Conservation (phyloP, 768 basidiomycete species). For the Artomyces pyxidatus region DNA sequence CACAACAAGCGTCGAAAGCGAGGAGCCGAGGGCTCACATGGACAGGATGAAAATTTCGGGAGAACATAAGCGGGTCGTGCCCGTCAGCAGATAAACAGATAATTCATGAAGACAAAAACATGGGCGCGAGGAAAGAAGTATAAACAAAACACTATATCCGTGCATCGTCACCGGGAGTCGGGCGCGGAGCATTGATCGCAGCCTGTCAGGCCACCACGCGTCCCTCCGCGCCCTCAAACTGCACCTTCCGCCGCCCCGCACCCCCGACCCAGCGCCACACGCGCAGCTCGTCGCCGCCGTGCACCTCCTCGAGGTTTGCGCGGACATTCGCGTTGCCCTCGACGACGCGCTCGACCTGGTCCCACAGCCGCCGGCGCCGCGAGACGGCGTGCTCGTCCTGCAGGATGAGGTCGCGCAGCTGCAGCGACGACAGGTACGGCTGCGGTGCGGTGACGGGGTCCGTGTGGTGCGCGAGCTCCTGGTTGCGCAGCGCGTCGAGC, state of each 20-base stretch:
- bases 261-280: conserved; percentile 92
- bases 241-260: conserved; percentile 10
- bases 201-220: not conserved
- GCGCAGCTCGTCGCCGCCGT: conserved; percentile 79
- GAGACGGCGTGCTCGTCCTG: conserved; percentile 73
- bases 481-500: conserved; percentile 71
- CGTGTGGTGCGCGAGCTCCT: conserved; percentile 74
- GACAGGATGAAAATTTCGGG: too few relatives aligned
- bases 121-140: too few relatives aligned
- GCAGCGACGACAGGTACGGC: conserved; percentile 76
- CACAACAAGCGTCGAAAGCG: too few relatives aligned
- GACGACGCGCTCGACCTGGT: conserved; percentile 74
- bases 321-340: conserved; percentile 90
- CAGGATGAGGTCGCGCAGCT: conserved; percentile 80
- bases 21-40: too few relatives aligned
- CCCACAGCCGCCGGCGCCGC: conserved; percentile 64
- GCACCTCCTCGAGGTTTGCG: conserved; percentile 74
- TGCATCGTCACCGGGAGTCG: too few relatives aligned
- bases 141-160: too few relatives aligned
- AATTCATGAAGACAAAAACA: too few relatives aligned
- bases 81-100: too few relatives aligned
- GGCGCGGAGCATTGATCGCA: too few relatives aligned
- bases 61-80: too few relatives aligned
- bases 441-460: conserved; percentile 70
- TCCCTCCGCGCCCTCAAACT: conserved; percentile 1